Evolutionary conservation across 768 basidiomycete species (phyloP).

Genomic region (Leccinum subtestaceum): DNA sequence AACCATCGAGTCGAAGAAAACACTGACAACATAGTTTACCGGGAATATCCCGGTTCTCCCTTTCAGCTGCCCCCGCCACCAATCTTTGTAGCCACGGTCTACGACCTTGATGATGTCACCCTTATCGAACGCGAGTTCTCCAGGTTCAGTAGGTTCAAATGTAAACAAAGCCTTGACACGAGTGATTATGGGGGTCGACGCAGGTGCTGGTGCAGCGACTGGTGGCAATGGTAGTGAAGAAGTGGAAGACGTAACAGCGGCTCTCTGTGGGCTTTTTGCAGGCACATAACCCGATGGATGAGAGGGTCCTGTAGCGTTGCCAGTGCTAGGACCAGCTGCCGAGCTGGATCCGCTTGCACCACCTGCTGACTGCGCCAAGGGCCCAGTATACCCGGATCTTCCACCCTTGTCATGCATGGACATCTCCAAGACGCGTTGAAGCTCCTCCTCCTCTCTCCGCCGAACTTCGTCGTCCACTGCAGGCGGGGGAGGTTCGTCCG

Average conservation of each 20-base stretch:
- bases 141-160: slow-evolving; percentile 83
- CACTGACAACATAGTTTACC: slow-evolving; percentile 88
- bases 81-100: slow-evolving; percentile 90
- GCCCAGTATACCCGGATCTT: slow-evolving; percentile 51
- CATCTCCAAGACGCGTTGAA: slow-evolving; percentile 88
- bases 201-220: slow-evolving; percentile 12
- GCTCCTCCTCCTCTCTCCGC: slow-evolving; percentile 89
- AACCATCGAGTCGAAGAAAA: neutral
- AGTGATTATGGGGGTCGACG: slow-evolving; percentile 51
- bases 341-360: slow-evolving; percentile 36
- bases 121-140: slow-evolving; percentile 87
- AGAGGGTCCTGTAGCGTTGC: slow-evolving; percentile 29
- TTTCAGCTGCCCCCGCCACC: slow-evolving; percentile 93
- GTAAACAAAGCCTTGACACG: slow-evolving; percentile 87
- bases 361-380: slow-evolving; percentile 35
- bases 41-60: slow-evolving; percentile 95
- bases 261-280: slow-evolving; percentile 45
- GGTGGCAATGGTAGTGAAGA: slow-evolving; percentile 26
- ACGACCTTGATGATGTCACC: slow-evolving; percentile 95
- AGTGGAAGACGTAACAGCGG: slow-evolving; percentile 25
- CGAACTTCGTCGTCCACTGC: slow-evolving; percentile 76
- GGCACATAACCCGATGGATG: slow-evolving; percentile 58
- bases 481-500: slow-evolving; percentile 63
- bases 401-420: slow-evolving; percentile 93
- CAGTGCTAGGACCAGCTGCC: slow-evolving; percentile 24